A percentile compares a stretch with the other conserved stretches of the same genome.
phyloP scores from a whole-genome alignment of 352 stramenopile genomes.

The Stephanocyclus meneghinianus region DNA sequence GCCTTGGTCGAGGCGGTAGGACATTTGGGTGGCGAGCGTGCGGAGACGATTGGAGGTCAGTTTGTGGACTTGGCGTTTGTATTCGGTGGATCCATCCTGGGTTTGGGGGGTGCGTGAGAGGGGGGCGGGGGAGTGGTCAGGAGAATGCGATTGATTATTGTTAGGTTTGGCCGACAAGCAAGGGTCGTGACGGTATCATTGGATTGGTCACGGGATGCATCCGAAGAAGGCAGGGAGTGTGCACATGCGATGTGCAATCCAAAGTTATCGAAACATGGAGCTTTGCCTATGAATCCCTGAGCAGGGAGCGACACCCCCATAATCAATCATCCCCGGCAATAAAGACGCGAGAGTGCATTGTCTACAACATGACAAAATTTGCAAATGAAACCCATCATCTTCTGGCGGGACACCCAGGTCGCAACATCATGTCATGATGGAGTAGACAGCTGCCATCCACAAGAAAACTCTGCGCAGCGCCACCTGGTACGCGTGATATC shows the following conservation, averaged over 20 bases:
- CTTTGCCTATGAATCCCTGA: neutral
- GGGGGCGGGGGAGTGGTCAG: neutral
- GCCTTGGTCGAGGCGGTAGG: conserved; percentile 78
- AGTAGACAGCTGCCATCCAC: too few species aligned
- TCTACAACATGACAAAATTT: too few species aligned
- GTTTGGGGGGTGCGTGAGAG: neutral
- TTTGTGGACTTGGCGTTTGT: conserved; percentile 78
- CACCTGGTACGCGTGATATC: neutral
- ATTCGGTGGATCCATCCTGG: conserved; percentile 75
- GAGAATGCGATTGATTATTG: neutral
- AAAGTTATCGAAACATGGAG: too few species aligned
- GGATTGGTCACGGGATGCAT: too few species aligned
- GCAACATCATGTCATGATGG: neutral
- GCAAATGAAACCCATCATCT: too few species aligned
- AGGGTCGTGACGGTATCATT: neutral
- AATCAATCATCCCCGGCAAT: too few species aligned
- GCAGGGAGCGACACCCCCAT: neutral
- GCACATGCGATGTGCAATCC: neutral
- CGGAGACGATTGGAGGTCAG: conserved; percentile 61
- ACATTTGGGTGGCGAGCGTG: conserved; percentile 82
- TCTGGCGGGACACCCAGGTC: neutral
- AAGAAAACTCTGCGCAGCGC: neutral
- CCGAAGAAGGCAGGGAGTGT: neutral
- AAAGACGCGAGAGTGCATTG: too few species aligned
- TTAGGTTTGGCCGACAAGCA: neutral